These are phyloP conservation scores for Oxyria digyna DNA, from an alignment of 148 eudicot species.

Conservation along the genomic window DNA sequence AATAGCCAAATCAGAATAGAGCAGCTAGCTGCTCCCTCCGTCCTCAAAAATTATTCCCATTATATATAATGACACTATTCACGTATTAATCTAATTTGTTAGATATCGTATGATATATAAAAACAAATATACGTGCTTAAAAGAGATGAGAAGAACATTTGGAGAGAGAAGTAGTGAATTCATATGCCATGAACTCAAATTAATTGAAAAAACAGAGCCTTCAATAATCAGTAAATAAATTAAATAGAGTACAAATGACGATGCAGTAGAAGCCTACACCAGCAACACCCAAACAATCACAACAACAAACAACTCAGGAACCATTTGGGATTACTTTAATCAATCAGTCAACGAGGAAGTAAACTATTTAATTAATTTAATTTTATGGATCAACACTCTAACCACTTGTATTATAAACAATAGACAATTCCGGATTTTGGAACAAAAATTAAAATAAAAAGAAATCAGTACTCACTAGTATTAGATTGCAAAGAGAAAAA, in stretches of 20 bases:
- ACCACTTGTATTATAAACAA: neutral
- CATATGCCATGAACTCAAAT: too few relatives aligned
- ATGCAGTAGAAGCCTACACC: neutral
- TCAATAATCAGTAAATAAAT: too few relatives aligned
- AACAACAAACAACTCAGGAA: neutral
- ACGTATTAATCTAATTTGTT: too few relatives aligned
- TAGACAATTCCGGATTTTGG: too few relatives aligned
- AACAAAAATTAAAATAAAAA: neutral
- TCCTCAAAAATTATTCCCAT: too few relatives aligned
- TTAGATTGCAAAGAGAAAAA: neutral
- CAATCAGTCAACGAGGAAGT: neutral
- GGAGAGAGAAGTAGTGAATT: too few relatives aligned
- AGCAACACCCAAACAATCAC: neutral
- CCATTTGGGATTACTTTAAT: neutral
- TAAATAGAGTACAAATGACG: neutral
- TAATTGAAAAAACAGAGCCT: too few relatives aligned
- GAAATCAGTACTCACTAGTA: neutral
- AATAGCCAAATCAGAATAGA: neutral
- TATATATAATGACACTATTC: too few relatives aligned
- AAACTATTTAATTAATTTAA: neutral
- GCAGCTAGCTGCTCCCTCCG: too few relatives aligned
- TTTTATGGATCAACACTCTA: neutral
- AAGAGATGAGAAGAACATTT: too few relatives aligned
- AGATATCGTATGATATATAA: too few relatives aligned
- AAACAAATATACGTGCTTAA: too few relatives aligned